phyloP scores from a whole-genome alignment of 495 filamentous ascomycete species.

The Cercophora sp. region DNA sequence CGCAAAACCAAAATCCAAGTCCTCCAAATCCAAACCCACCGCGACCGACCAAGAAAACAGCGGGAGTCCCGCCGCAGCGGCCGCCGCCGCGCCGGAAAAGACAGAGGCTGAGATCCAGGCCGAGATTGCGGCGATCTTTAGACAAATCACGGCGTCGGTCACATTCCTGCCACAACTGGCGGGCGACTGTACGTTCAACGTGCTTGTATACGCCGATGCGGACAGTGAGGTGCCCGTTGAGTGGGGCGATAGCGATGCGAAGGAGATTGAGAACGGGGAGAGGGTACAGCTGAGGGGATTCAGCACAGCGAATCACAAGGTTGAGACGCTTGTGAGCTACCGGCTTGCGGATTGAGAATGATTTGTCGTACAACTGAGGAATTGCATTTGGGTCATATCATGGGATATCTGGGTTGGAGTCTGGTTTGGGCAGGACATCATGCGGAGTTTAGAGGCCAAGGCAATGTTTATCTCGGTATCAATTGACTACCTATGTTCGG shows the following conservation, averaged over 20 bases:
- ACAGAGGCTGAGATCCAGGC: constrained; percentile 87
- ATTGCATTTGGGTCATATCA: too few species aligned
- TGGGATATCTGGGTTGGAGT: too few species aligned
- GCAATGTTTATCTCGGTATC: too few species aligned
- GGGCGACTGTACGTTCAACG: constrained; percentile 96
- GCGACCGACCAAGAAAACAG: constrained; percentile 46
- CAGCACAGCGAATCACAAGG: constrained; percentile 86
- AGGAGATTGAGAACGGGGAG: constrained; percentile 94
- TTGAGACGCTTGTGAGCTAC: constrained; percentile 94
- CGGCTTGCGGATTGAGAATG: constrained; percentile 51
- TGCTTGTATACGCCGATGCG: constrained; percentile 94
- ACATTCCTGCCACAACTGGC: constrained; percentile 92
- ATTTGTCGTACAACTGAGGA: too few species aligned
- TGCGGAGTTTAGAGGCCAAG: too few species aligned
- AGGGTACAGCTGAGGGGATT: constrained; percentile 94
- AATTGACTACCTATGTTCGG: too few species aligned
- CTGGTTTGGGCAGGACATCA: too few species aligned
- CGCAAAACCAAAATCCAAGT: constrained; percentile 40
- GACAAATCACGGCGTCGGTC: constrained; percentile 95
- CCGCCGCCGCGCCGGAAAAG: constrained; percentile 55
- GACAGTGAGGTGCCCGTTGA: constrained; percentile 96
- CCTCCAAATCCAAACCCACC: constrained; percentile 34
- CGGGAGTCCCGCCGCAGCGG: constrained; percentile 23
- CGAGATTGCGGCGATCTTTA: constrained; percentile 93
- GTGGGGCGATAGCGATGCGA: constrained; percentile 98